Percentiles rank a stretch among this genome's conserved stretches.
Conservation (phyloP, 148 eudicot genomes). For the Vaccinium vitisidaea region DNA sequence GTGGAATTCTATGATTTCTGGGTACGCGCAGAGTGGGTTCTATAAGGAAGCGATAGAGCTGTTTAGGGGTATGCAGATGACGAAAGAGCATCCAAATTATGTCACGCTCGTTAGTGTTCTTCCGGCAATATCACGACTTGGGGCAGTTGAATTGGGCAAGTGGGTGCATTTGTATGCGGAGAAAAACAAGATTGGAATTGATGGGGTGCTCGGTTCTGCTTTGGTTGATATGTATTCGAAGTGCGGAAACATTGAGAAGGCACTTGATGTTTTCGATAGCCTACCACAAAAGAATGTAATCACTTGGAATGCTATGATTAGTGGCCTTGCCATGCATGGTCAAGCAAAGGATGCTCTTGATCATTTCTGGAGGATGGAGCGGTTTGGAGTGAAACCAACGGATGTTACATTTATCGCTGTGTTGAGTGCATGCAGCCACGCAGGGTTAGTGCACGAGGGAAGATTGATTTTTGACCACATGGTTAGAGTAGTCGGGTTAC, state of each 20-base stretch:
- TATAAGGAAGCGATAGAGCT: slow-evolving; percentile 43
- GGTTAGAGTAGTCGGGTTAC: slow-evolving; percentile 32
- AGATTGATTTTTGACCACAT: slow-evolving; percentile 42
- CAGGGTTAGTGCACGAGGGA: slow-evolving; percentile 55
- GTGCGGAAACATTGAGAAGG: slow-evolving; percentile 66
- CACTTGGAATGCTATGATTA: slow-evolving; percentile 61
- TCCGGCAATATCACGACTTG: slow-evolving; percentile 55
- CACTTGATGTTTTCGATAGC: slow-evolving; percentile 42
- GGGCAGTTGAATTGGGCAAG: slow-evolving; percentile 55
- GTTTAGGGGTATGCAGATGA: slow-evolving; percentile 51
- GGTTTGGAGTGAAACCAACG: slow-evolving; percentile 36
- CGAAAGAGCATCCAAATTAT: slow-evolving; percentile 38
- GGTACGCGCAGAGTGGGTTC: slow-evolving; percentile 42
- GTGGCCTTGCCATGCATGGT: slow-evolving; percentile 70
- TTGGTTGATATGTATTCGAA: slow-evolving; percentile 71
- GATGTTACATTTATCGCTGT: slow-evolving; percentile 55
- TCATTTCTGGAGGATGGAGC: slow-evolving; percentile 45
- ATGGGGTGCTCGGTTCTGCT: slow-evolving; percentile 57
- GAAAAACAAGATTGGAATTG: slow-evolving; percentile 40
- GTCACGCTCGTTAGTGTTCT: slow-evolving; percentile 57
- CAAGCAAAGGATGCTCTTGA: slow-evolving; percentile 46
- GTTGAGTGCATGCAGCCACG: slow-evolving; percentile 63
- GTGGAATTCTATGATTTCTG: slow-evolving; percentile 62
- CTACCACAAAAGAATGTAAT: slow-evolving; percentile 38
- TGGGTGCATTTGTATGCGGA: slow-evolving; percentile 61